Evolutionary conservation across 192 early-diverging fungal species (phyloP), one percentile per base, ranked within the genome.

Genomic region (Podila horticola): DNA sequence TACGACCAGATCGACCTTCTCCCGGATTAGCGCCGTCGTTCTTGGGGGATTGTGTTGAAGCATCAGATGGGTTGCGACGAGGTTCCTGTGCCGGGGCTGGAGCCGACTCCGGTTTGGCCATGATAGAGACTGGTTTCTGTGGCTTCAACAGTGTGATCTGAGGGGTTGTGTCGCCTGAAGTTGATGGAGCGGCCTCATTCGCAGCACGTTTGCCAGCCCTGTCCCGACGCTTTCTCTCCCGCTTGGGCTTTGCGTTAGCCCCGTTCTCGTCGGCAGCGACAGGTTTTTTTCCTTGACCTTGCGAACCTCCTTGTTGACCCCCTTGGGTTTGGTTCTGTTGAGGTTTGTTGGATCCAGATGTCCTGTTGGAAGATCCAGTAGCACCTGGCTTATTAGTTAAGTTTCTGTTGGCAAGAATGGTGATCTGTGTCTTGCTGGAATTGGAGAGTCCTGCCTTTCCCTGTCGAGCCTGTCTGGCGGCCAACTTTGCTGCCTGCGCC

Each of bases 121-220:
- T 33, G 26, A 19, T 61, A 11, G 51, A 51, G 15, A 7, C 34
- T 20, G 74, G 48, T 2, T 29, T 22, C 24, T 72, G 63, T n/a
- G 77, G 62, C 28, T 81, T 81, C 62, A 81, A 58, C 28, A 81
- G 62, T 0, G 77, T 73, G 24, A 81, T 71, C 28, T 81, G 77
- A 30, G 71, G 77, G 3, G 65, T 38, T 8, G 66, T 11, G 13
- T 64, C 31, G 15, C 28, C 61, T 60, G 33, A 52, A n/a, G 33
- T 9, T 2, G 63, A 31, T 24, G 41, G 12, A 24, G 24, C 34
- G 24, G 28, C 66, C 11, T 69, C 71, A 11, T 22, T 59, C 26
- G 24, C 66, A 7, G 71, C 71, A 24, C 45, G 62, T 29, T 81
- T 81, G 28, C 77, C 65, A 2, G 66, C 70, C 5, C 77, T 66